Conservation (phyloP, 2,329 filamentous ascomycete species). For the Sphaerostilbella broomeana region DNA sequence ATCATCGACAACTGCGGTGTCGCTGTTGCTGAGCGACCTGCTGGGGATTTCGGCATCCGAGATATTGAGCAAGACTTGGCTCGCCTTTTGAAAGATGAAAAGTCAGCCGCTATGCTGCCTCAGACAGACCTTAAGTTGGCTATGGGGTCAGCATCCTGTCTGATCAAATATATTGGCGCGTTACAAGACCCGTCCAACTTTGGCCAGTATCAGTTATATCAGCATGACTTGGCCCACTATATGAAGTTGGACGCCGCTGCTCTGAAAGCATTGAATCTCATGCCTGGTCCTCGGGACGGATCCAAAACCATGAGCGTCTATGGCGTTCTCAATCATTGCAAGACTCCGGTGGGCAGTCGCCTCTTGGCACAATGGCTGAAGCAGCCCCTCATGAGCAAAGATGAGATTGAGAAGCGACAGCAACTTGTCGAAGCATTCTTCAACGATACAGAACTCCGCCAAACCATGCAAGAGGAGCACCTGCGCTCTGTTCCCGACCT, state of each 20-base stretch:
- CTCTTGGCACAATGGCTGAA: slow-evolving; percentile 94
- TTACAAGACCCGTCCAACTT: slow-evolving; percentile 92
- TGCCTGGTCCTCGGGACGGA: slow-evolving; percentile 91
- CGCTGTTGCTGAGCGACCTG: slow-evolving; percentile 73
- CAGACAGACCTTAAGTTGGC: slow-evolving; percentile 91
- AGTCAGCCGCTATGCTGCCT: slow-evolving; percentile 67
- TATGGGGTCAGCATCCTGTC: slow-evolving; percentile 86
- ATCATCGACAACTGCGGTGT: slow-evolving; percentile 92
- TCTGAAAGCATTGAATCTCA: slow-evolving; percentile 87
- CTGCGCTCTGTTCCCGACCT: slow-evolving; percentile 88
- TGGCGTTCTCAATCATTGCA: slow-evolving; percentile 93
- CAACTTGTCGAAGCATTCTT: slow-evolving; percentile 94
- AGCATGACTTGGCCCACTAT: slow-evolving; percentile 92
- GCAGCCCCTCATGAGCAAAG: slow-evolving; percentile 87
- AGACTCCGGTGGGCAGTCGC: slow-evolving; percentile 86
- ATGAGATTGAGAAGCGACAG: slow-evolving; percentile 84
- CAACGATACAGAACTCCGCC: slow-evolving; percentile 82
- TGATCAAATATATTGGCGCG: slow-evolving; percentile 90
- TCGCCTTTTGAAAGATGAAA: slow-evolving; percentile 79
- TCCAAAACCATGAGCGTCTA: slow-evolving; percentile 97
- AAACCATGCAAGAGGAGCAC: slow-evolving; percentile 96
- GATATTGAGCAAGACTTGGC: slow-evolving; percentile 96
- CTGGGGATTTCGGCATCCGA: slow-evolving; percentile 72
- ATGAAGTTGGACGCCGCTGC: slow-evolving; percentile 98
- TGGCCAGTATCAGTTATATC: slow-evolving; percentile 93